phyloP scores from a whole-genome alignment of 2,329 filamentous ascomycete genomes.

The Lasiodiplodia sp. region DNA sequence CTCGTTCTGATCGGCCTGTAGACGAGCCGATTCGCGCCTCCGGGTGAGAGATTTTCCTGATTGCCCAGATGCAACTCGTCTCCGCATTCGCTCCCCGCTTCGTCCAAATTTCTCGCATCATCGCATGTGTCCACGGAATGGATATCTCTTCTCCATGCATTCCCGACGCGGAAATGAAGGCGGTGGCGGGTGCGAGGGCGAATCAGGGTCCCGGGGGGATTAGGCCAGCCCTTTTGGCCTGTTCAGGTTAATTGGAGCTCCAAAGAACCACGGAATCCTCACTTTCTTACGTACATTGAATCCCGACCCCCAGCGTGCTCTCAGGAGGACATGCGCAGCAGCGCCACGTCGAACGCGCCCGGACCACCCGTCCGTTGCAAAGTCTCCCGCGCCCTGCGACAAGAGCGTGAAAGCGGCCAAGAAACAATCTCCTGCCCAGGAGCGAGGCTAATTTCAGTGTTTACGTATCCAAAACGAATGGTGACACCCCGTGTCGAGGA shows the following conservation, averaged over 20 bases:
- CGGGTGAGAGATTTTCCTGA: conserved; percentile 23
- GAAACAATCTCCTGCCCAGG: conserved; percentile 7
- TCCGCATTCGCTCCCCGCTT: conserved; percentile 21
- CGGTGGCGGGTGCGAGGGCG: not conserved
- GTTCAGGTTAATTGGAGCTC: conserved; percentile 12
- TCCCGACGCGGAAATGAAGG: conserved; percentile 9
- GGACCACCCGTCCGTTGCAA: not conserved
- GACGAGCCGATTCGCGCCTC: conserved; percentile 2
- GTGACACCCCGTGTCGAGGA: conserved; percentile 8
- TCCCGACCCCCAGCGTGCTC: not conserved
- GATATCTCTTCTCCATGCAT: conserved; percentile 9
- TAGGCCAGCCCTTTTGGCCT: conserved; percentile 10
- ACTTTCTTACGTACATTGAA: conserved; percentile 19
- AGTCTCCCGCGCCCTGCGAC: not conserved
- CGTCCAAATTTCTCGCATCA: conserved; percentile 5
- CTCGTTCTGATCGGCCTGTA: not conserved
- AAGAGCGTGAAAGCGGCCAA: conserved; percentile 8
- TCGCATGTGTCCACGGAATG: conserved; percentile 18
- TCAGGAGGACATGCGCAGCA: conserved; percentile 10
- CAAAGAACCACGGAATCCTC: conserved; percentile 15
- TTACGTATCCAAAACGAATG: conserved; percentile 17
- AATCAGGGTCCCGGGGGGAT: conserved; percentile 20
- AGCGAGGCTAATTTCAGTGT: not conserved
- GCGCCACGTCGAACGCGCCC: not conserved
- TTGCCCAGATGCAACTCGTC: conserved; percentile 8